phyloP scores from a whole-genome alignment of 441 rosid genomes.

The Heliophila coronopifolia region DNA sequence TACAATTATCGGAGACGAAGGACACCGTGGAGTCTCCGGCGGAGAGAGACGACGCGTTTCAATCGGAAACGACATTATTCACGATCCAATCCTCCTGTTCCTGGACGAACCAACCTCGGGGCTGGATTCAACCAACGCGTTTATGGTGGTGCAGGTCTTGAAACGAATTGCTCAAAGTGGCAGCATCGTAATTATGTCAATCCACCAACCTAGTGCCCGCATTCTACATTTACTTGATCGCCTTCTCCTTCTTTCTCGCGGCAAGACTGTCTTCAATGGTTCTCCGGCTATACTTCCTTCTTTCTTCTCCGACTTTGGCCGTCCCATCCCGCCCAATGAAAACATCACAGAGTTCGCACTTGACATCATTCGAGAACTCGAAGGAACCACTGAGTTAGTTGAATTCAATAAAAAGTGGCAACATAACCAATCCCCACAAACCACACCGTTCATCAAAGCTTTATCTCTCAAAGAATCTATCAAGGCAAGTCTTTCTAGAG shows the following conservation, averaged over 20 bases:
- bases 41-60: constrained; percentile 33
- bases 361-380: constrained; percentile 31
- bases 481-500: constrained; percentile 70
- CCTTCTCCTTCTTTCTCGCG: constrained; percentile 30
- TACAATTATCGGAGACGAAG: constrained; percentile 37
- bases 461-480: constrained; percentile 81
- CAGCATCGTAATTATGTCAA: constrained; percentile 33
- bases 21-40: constrained; percentile 36
- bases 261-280: constrained; percentile 31
- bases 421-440: constrained; percentile 38
- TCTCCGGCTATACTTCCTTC: constrained; percentile 22
- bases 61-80: constrained; percentile 32
- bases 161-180: constrained; percentile 33
- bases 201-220: constrained; percentile 33
- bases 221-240: constrained; percentile 30
- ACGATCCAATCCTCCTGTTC: constrained; percentile 32
- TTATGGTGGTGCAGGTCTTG: constrained; percentile 28
- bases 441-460: constrained; percentile 13
- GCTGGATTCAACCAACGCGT: constrained; percentile 26
- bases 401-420: constrained; percentile 71
- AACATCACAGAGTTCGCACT: constrained; percentile 30
- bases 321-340: constrained; percentile 30
- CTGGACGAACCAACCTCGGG: constrained; percentile 36
- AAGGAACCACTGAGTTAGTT: constrained; percentile 57
- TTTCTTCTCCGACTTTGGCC: constrained; percentile 30